phyloP scores from a whole-genome alignment of 306 rosid genomes.

The Vachellia pachyceras region DNA sequence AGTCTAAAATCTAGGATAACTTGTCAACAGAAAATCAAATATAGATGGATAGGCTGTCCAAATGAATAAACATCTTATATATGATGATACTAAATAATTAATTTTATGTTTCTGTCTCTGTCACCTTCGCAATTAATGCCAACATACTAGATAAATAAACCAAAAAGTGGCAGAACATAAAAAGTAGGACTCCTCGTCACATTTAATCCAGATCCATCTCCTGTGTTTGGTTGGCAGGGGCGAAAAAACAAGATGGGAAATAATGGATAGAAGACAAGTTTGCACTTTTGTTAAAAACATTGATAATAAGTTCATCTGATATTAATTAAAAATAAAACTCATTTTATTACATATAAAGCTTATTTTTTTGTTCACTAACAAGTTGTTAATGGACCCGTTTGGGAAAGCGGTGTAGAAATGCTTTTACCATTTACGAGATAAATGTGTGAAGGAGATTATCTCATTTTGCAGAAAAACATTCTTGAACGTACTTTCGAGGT shows the following conservation, averaged over 20 bases:
- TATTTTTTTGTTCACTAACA: too few species aligned
- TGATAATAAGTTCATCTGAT: too few species aligned
- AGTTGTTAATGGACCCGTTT: too few species aligned
- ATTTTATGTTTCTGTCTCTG: not conserved
- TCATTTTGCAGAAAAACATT: too few species aligned
- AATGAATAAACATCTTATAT: not conserved
- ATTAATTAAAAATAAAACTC: too few species aligned
- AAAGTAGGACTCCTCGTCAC: not conserved
- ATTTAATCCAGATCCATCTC: not conserved
- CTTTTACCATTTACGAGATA: too few species aligned
- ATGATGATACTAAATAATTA: not conserved
- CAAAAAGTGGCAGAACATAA: not conserved
- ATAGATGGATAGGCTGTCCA: too few species aligned
- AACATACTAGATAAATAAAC: not conserved
- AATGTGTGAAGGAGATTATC: too few species aligned
- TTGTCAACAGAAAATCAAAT: not conserved
- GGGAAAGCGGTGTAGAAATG: too few species aligned
- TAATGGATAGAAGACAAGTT: not conserved
- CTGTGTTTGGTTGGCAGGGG: not conserved
- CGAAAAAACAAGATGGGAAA: not conserved
- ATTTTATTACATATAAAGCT: too few species aligned
- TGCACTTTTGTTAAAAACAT: not conserved
- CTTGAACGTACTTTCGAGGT: too few species aligned
- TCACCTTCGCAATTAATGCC: not conserved
- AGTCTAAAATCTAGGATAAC: not conserved